phyloP scores from a whole-genome alignment of 225 moss, liverwort and hornwort genomes.

The Marchantia polymorpha region DNA sequence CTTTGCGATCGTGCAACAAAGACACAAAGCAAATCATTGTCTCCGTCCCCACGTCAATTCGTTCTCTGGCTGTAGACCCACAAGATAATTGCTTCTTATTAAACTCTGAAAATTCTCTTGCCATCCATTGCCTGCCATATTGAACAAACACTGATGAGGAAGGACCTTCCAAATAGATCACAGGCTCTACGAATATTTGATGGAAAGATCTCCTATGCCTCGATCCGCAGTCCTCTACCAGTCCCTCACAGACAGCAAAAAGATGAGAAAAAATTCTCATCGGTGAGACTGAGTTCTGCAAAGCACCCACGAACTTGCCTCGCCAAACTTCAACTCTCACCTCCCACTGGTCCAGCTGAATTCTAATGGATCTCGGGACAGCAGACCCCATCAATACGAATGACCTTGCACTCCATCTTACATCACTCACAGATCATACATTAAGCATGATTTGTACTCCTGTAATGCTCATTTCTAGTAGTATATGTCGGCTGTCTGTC shows the following conservation, averaged over 20 bases:
- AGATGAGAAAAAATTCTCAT: not conserved
- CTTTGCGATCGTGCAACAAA: not conserved
- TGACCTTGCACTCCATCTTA: not conserved
- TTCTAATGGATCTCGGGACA: not conserved
- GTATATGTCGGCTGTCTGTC: not conserved
- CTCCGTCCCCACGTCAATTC: not conserved
- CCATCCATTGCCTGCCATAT: slow-evolving; percentile 5
- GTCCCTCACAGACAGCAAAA: not conserved
- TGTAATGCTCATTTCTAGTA: not conserved
- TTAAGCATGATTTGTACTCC: not conserved
- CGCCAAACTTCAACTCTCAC: not conserved
- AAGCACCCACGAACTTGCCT: not conserved
- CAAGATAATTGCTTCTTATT: not conserved
- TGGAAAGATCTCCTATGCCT: not conserved
- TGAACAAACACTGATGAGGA: not conserved
- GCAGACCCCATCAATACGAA: not conserved
- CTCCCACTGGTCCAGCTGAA: not conserved
- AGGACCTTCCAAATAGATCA: not conserved
- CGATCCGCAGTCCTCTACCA: not conserved
- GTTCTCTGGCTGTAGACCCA: not conserved
- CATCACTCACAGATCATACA: not conserved
- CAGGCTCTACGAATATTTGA: not conserved
- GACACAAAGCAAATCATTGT: not conserved
- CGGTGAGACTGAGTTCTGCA: not conserved
- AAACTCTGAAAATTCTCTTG: not conserved